Evolutionary conservation across 441 rosid genomes (phyloP).

Genomic region (Pelargonium cotyledonis): DNA sequence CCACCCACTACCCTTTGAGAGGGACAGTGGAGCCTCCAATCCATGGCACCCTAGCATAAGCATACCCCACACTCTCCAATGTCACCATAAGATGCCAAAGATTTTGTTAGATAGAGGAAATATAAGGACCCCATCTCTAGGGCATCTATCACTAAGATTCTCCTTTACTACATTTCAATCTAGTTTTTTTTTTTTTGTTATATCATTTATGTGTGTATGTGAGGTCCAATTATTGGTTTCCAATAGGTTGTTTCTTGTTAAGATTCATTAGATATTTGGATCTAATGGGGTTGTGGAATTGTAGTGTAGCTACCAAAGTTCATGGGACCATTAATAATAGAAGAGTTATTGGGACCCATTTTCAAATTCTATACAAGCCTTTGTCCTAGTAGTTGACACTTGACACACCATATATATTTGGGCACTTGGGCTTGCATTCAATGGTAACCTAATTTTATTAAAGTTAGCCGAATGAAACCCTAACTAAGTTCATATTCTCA

Average conservation of each 20-base stretch:
- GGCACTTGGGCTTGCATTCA: too few relatives aligned
- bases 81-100: slow-evolving; percentile 18
- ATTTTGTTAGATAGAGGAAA: slow-evolving; percentile 28
- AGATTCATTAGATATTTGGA: slow-evolving; percentile 1
- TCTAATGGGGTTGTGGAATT: neutral
- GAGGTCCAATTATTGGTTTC: neutral
- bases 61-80: slow-evolving; percentile 11
- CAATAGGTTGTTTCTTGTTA: neutral
- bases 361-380: neutral
- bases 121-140: slow-evolving; percentile 17
- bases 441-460: too few relatives aligned
- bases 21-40: slow-evolving; percentile 16
- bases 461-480: too few relatives aligned
- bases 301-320: neutral
- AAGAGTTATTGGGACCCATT: neutral
- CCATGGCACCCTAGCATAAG: slow-evolving; percentile 11
- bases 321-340: neutral
- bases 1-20: slow-evolving; percentile 3
- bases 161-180: slow-evolving; percentile 8
- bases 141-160: slow-evolving; percentile 20
- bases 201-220: neutral
- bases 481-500: too few relatives aligned
- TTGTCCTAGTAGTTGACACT: too few relatives aligned
- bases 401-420: too few relatives aligned
- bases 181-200: neutral